Evolutionary conservation across 139 green algal genomes (phyloP), one percentile per base, ranked within the genome.

Genomic region (Yamagishiella unicocca): DNA sequence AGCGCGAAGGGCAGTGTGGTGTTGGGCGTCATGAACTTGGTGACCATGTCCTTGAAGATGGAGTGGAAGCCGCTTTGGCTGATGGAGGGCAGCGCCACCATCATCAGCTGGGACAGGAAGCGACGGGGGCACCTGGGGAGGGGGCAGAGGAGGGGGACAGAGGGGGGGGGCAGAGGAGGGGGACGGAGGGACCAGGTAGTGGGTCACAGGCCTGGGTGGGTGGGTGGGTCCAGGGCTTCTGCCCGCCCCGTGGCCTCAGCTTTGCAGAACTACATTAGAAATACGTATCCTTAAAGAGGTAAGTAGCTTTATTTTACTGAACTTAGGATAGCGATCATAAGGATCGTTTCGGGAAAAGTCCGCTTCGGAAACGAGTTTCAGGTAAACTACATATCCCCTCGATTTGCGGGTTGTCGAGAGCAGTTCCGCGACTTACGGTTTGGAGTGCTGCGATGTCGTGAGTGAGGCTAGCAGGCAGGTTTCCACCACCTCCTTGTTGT

Each of bases 1-100:
- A 84, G 55, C 22, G 61, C 42, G 14, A 27, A 14, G 7, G 81
- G 81, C 66, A 87, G 35, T 27, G 81, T 80, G 21, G 45, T 85
- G 35, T 45, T 62, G 4, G 42, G 38, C 21, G 37, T 42, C 87
- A 90, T 82, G 74, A 54, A 55, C 31, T 84, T 71, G 14, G 58
- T 80, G 43, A 92, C 78, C 68, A 92, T 79, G 37, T 88, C 89
- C 0, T 84, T 90, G 89, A 92, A 92, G 31, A 92, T 92, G 45
- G 88, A 68, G 35, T 88, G 78, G 78, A 92, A 92, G 68, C 89
- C 89, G 4, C 21, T 21, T 12, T 90, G 83, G 61, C 70, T 83
- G 78, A 92, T 92, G 68, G 89, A 12, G 0, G 83, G 67, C 54
- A 92, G 70, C n/a, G 45, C 82, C 70, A 92, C 84, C 67, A 90